Percentiles rank a stretch among this genome's conserved stretches.
Conservation (phyloP, 495 filamentous ascomycete species). For the Jackrogersella multiformis region DNA sequence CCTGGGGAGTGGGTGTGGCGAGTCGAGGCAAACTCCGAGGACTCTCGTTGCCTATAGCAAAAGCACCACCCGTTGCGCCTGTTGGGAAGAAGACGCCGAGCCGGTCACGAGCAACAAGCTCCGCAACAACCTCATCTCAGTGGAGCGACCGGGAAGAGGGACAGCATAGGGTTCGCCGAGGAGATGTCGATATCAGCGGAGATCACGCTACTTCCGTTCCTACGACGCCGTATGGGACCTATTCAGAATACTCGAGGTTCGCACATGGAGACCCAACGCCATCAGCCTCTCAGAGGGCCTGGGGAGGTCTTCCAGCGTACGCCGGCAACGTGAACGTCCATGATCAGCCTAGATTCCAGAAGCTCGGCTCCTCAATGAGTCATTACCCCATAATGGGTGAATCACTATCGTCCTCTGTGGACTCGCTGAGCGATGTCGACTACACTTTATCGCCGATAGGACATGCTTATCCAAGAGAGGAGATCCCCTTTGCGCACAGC, state of each 20-base stretch:
- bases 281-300: slow-evolving; percentile 39
- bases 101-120: slow-evolving; percentile 51
- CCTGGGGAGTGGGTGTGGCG: slow-evolving; percentile 97
- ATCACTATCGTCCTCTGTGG: slow-evolving; percentile 58
- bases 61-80: slow-evolving; percentile 67
- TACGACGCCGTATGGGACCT: slow-evolving; percentile 51
- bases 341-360: slow-evolving; percentile 42
- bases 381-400: slow-evolving; percentile 51
- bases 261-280: slow-evolving; percentile 50
- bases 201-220: slow-evolving; percentile 37
- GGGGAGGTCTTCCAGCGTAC: slow-evolving; percentile 43
- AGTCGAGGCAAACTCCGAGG: slow-evolving; percentile 95
- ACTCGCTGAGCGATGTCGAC: slow-evolving; percentile 64
- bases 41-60: slow-evolving; percentile 83
- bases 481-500: slow-evolving; percentile 61
- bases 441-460: slow-evolving; percentile 61
- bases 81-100: slow-evolving; percentile 54
- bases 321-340: slow-evolving; percentile 36
- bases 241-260: slow-evolving; percentile 45
- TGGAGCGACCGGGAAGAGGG: slow-evolving; percentile 52
- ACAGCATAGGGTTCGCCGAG: slow-evolving; percentile 38
- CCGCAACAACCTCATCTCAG: slow-evolving; percentile 48
- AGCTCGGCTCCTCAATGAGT: slow-evolving; percentile 38
- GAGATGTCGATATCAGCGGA: slow-evolving; percentile 45
- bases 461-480: slow-evolving; percentile 61